Evolutionary conservation across 2,329 filamentous ascomycete species (phyloP).

Genomic region (Pestalotiopsis sp.): DNA sequence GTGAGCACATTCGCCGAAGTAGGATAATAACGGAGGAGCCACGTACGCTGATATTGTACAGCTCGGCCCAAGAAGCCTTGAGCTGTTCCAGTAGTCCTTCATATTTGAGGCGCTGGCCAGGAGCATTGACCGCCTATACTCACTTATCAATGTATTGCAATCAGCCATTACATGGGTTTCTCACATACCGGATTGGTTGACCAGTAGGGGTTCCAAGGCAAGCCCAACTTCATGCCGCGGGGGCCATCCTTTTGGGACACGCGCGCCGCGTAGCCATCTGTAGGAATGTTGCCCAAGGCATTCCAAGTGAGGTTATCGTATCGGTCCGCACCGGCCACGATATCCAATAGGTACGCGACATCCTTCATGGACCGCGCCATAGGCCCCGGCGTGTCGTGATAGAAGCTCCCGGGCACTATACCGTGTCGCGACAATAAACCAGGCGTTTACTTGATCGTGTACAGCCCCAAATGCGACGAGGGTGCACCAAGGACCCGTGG

Average conservation of each 20-base stretch:
- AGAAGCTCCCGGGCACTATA: conserved; percentile 26
- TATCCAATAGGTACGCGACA: conserved; percentile 29
- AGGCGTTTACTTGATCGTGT: conserved; percentile 19
- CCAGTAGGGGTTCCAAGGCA: not conserved
- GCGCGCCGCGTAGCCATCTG: not conserved
- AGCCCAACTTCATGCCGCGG: not conserved
- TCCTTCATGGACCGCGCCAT: conserved; percentile 30
- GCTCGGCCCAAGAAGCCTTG: not conserved
- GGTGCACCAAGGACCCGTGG: not conserved
- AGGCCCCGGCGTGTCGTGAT: conserved; percentile 30
- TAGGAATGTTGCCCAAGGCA: not conserved
- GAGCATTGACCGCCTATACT: not conserved
- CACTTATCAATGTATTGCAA: too few species aligned
- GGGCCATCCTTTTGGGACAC: not conserved
- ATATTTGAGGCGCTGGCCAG: not conserved
- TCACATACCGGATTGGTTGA: not conserved
- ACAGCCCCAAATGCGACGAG: conserved; percentile 19
- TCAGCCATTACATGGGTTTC: not conserved
- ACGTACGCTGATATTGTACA: not conserved
- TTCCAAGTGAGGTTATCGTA: not conserved
- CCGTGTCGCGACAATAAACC: conserved; percentile 24
- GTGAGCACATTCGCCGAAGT: too few species aligned
- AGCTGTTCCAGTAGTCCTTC: not conserved
- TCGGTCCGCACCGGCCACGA: conserved; percentile 22
- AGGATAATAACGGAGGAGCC: fast-evolving